Evolutionary conservation across 2,329 filamentous ascomycete genomes (phyloP).

Genomic region (Apiospora phragmitis): DNA sequence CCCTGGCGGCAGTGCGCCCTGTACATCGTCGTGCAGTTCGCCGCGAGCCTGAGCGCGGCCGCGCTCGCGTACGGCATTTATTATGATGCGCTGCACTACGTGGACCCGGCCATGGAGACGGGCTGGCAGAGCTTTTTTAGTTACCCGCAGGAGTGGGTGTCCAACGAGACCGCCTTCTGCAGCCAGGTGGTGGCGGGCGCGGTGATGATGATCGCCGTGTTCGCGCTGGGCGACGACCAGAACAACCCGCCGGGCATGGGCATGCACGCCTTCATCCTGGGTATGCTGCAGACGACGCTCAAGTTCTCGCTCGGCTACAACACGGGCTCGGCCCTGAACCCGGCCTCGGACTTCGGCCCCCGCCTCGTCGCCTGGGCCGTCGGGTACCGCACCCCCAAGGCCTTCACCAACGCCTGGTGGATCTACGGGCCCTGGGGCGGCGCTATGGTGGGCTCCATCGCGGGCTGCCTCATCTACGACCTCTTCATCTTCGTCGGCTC

Average conservation of each 20-base stretch:
- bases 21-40: slow-evolving; percentile 33
- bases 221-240: slow-evolving; percentile 34
- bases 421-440: slow-evolving; percentile 29
- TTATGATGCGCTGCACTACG: slow-evolving; percentile 30
- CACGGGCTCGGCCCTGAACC: slow-evolving; percentile 37
- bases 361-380: slow-evolving; percentile 3
- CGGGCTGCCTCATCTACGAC: slow-evolving; percentile 33
- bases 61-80: slow-evolving; percentile 33
- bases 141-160: slow-evolving; percentile 31
- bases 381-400: slow-evolving; percentile 16
- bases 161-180: slow-evolving; percentile 31
- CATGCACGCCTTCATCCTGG: slow-evolving; percentile 38
- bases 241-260: slow-evolving; percentile 39
- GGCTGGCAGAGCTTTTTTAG: slow-evolving; percentile 36
- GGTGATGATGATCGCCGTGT: slow-evolving; percentile 37
- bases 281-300: slow-evolving; percentile 35
- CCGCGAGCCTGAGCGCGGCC: slow-evolving; percentile 30
- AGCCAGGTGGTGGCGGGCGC: slow-evolving; percentile 37
- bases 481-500: slow-evolving; percentile 31
- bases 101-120: slow-evolving; percentile 31
- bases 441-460: slow-evolving; percentile 27
- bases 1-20: slow-evolving; percentile 34
- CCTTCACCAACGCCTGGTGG: slow-evolving; percentile 35
- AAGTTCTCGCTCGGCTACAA: slow-evolving; percentile 39
- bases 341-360: slow-evolving; percentile 38